These are phyloP conservation scores for Inosperma sp. DNA, from an alignment of 768 basidiomycete genomes.

Conservation along the genomic window DNA sequence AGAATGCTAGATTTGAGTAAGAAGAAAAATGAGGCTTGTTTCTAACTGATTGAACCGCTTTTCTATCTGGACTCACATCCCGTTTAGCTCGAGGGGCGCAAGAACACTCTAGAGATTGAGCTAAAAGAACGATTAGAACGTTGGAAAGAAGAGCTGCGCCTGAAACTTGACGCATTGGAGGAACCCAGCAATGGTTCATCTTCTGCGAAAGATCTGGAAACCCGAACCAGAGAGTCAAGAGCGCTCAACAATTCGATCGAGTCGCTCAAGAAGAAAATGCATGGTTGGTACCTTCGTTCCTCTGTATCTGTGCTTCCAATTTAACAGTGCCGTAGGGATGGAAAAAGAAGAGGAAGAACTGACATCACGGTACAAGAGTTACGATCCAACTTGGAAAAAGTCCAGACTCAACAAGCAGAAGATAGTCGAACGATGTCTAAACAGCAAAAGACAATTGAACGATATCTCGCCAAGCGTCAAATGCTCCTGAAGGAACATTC, in stretches of 20 bases:
- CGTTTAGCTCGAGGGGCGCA: conserved; percentile 66
- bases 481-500: conserved; percentile 83
- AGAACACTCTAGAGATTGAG: conserved; percentile 86
- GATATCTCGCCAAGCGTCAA: conserved; percentile 88
- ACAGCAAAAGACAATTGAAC: conserved; percentile 92
- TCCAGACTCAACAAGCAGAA: conserved; percentile 80
- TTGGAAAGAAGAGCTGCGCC: conserved; percentile 70
- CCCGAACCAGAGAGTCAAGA: conserved; percentile 63
- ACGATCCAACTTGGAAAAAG: conserved; percentile 59
- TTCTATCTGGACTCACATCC: not conserved
- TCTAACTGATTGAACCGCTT: not conserved
- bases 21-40: conserved; percentile 63
- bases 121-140: conserved; percentile 84
- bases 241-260: conserved; percentile 64
- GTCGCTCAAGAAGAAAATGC: conserved; percentile 54
- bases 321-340: conserved; percentile 40
- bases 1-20: conserved; percentile 66
- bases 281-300: conserved; percentile 38
- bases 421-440: conserved; percentile 83
- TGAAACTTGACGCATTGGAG: conserved; percentile 71
- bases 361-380: conserved; percentile 63
- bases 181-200: conserved; percentile 50
- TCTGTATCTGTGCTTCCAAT: not conserved
- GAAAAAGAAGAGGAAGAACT: conserved; percentile 71
- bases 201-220: conserved; percentile 63